Evolutionary conservation across 768 basidiomycete genomes (phyloP), one percentile per base, ranked within the genome.

Genomic region (Suillus subaureus): DNA sequence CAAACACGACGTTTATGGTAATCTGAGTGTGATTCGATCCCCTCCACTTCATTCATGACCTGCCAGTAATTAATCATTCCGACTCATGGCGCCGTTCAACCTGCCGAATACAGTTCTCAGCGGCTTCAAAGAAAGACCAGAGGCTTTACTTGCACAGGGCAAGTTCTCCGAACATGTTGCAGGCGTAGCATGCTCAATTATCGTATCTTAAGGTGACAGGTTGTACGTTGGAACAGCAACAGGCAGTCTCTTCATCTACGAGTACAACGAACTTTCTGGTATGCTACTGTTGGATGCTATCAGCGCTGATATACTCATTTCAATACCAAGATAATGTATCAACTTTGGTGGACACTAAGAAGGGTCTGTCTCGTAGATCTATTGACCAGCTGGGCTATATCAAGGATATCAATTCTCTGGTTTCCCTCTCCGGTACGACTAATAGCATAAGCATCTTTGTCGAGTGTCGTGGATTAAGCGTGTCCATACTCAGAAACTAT

Each of bases 371-470:
- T 33, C 80, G 86, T 69, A 87, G 84, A 71, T 82, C 92, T 16
- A 91, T 99, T 51, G 97, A 99, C 63, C 94, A 96, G 73, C 80
- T 99, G 3, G 93, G 90, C 0, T 91, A 89, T 62, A 84, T 98
- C 68, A 89, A 89, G 67, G 92, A 94, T 70, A 85, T 93, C n/a
- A 90, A 94, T 70, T 91, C 93, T 4, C 80, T 99, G 28, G 89
- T 94, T 3, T 82, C 92, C 6, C 84, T 99, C 5, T 92, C 93
- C 31, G 96, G 96, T 94, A 72, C 23, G 63, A 65, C 84, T 70
- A 47, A 51, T 40, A 35, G 37, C 16, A 21, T 16, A 45, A 6
- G 7, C n/a, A 9, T 39, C n/a, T n/a, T 18, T 9, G 39, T 61
- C 56, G 40, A 28, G 11, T 18, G 52, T 68, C 47, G 11, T 40